Percentiles rank a stretch among this genome's conserved stretches.
Conservation (phyloP, 805 yeast species). For the Isabelozyma rhagii region DNA sequence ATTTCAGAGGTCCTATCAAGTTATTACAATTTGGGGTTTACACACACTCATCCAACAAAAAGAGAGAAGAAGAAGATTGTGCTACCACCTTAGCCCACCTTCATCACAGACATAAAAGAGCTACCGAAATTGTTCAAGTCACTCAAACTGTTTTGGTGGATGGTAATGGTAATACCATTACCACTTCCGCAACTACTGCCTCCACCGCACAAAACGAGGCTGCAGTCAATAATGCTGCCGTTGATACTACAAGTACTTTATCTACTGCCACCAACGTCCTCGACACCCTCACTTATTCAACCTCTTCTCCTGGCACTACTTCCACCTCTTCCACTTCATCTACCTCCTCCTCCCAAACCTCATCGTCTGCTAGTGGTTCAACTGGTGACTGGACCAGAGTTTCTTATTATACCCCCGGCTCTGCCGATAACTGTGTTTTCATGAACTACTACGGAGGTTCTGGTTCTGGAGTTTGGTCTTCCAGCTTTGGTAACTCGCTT, state of each 20-base stretch:
- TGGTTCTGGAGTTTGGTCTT: slow-evolving; percentile 86
- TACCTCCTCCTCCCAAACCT: slow-evolving; percentile 18
- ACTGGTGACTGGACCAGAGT: slow-evolving; percentile 69
- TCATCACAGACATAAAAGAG: slow-evolving; percentile 57
- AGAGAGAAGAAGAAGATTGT: slow-evolving; percentile 42
- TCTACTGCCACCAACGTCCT: slow-evolving; percentile 7
- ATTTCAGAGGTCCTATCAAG: slow-evolving; percentile 85
- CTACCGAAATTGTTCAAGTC: slow-evolving; percentile 64
- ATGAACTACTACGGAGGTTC: slow-evolving; percentile 87
- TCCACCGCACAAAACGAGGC: slow-evolving; percentile 10
- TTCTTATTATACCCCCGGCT: slow-evolving; percentile 73
- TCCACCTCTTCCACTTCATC: slow-evolving; percentile 12
- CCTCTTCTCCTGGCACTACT: slow-evolving; percentile 14
- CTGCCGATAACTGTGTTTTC: slow-evolving; percentile 71
- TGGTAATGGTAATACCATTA: slow-evolving; percentile 45
- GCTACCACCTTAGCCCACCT: slow-evolving; percentile 41
- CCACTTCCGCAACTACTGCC: slow-evolving; percentile 21
- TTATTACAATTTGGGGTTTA: slow-evolving; percentile 87
- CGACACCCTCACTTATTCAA: slow-evolving; percentile 4
- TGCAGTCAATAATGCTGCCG: slow-evolving; percentile 7
- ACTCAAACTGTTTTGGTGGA: slow-evolving; percentile 78
- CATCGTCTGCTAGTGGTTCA: slow-evolving; percentile 31
- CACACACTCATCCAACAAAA: slow-evolving; percentile 59
- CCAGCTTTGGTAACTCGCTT: slow-evolving; percentile 87
- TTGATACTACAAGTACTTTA: background rate